Base-by-base conservation (phyloP, 2,329 filamentous ascomycete species). In the Nigrograna mackinnonii region DNA sequence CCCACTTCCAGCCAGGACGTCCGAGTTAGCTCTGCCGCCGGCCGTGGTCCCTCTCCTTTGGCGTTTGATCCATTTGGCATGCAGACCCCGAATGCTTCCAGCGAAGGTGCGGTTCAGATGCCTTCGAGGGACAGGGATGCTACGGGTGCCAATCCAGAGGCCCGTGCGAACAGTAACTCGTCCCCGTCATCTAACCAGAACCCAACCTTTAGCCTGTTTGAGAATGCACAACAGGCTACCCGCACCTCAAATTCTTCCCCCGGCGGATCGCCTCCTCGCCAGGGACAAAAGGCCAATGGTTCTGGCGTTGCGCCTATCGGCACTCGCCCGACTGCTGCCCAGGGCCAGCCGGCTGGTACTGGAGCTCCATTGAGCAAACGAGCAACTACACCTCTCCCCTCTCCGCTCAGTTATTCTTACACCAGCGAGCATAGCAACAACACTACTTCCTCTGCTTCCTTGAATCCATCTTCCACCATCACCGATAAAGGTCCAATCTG, bases 231-330 rank as follows among this genome's bases (percentile, higher is more conserved):
- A 68, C 85, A 87, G 67, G 80, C 82, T 33, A 88, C 78, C 67
- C 86, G 87, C 52, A 94, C 90, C 32, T 95, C 86, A 54, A 89
- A 84, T 54, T 95, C 92, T 1, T 96, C 92, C 18, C 90, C 91
- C 7, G 85, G 86, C 43, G 87, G 83, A 30, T 95, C 91, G 5
- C 88, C 91, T 31, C 88, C 90, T 41, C 84, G 84, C 32, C 73
- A 79, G 43, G 79, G 83, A 49, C 79, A 83, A 39, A 79, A 84
- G 26, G 79, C 72, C 66, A 80, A 49, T 37, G 79, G 79, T 41
- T 78, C 79, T 43, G 78, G 87, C 4, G 91, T 97, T 39, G 92
- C 91, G 17, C 92, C 94, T 14, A 97, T 97, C 57, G 94, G 94
- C 51, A 96, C 92, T 44, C 86, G 94, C 33, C 92, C 92, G 3